Conservation (phyloP, 805 yeast species). For the Ogataea thermomethanolica region DNA sequence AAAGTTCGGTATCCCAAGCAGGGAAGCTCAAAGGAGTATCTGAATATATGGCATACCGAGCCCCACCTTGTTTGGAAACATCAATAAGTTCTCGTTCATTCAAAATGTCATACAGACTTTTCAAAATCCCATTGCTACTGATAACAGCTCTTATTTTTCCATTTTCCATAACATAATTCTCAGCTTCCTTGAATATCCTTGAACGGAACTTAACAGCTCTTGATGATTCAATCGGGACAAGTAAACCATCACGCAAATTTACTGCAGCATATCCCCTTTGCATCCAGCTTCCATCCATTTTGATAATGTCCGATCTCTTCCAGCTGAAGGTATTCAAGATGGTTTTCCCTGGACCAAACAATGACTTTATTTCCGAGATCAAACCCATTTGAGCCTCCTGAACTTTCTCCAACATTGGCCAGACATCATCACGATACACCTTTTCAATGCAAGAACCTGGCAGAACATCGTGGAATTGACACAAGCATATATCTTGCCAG, state of each 20-base stretch:
- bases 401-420: slow-evolving; percentile 66
- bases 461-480: slow-evolving; percentile 96
- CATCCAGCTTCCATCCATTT: slow-evolving; percentile 21
- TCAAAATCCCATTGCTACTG: slow-evolving; percentile 49
- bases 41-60: slow-evolving; percentile 76
- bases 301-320: slow-evolving; percentile 49
- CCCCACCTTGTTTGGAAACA: slow-evolving; percentile 59
- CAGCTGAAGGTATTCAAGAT: slow-evolving; percentile 63
- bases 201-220: slow-evolving; percentile 45
- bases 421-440: slow-evolving; percentile 86
- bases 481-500: slow-evolving; percentile 87
- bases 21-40: slow-evolving; percentile 91
- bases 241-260: neutral
- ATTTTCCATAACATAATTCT: slow-evolving; percentile 53
- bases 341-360: slow-evolving; percentile 10
- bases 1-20: slow-evolving; percentile 97
- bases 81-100: slow-evolving; percentile 67
- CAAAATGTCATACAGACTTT: slow-evolving; percentile 58
- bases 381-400: slow-evolving; percentile 51
- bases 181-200: slow-evolving; percentile 39
- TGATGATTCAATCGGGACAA: slow-evolving; percentile 3
- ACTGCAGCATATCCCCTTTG: slow-evolving; percentile 6
- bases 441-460: slow-evolving; percentile 95
- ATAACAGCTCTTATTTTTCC: slow-evolving; percentile 56
- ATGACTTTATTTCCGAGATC: slow-evolving; percentile 41